Percentiles rank a stretch among this genome's conserved stretches.
Conservation (phyloP, 768 basidiomycete species). For the Myochromella boudieri region DNA sequence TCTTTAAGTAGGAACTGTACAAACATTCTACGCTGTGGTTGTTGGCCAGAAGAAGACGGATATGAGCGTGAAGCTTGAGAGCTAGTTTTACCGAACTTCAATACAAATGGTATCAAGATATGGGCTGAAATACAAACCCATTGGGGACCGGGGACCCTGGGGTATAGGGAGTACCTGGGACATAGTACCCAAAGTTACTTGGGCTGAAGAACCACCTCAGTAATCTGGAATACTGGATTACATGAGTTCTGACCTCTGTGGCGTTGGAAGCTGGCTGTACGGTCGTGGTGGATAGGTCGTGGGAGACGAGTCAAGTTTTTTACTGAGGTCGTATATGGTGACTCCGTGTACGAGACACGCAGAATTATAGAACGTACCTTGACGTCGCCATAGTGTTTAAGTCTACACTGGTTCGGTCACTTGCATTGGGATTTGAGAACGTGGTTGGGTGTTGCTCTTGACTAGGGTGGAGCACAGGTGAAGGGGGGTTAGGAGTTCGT, state of each 20-base stretch:
- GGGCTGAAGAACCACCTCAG: no score
- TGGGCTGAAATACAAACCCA: conserved; percentile 16
- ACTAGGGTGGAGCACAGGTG: conserved; percentile 1
- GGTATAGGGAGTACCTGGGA: conserved; percentile 17
- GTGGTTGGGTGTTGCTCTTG: conserved; percentile 8
- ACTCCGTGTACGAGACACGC: background rate
- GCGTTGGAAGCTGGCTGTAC: conserved; percentile 35
- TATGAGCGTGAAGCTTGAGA: conserved; percentile 15
- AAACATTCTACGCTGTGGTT: no score
- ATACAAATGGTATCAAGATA: background rate
- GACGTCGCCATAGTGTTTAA: conserved; percentile 5
- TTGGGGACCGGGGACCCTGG: conserved; percentile 28
- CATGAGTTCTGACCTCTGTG: conserved; percentile 21
- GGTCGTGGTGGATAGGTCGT: conserved; percentile 24
- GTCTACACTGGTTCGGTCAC: no score
- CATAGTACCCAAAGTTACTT: conserved; percentile 27
- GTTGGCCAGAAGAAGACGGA: conserved; percentile 14
- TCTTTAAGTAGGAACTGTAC: no score
- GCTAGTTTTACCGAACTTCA: conserved; percentile 5
- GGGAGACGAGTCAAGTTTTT: conserved; percentile 14
- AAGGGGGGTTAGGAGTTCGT: background rate
- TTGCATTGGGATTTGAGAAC: no score
- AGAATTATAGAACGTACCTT: conserved; percentile 13
- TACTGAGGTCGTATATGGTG: conserved; percentile 12
- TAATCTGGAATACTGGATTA: background rate